These are phyloP conservation scores for Macroventuria anomochaeta DNA, from an alignment of 2,329 filamentous ascomycete genomes.

Conservation along the genomic window DNA sequence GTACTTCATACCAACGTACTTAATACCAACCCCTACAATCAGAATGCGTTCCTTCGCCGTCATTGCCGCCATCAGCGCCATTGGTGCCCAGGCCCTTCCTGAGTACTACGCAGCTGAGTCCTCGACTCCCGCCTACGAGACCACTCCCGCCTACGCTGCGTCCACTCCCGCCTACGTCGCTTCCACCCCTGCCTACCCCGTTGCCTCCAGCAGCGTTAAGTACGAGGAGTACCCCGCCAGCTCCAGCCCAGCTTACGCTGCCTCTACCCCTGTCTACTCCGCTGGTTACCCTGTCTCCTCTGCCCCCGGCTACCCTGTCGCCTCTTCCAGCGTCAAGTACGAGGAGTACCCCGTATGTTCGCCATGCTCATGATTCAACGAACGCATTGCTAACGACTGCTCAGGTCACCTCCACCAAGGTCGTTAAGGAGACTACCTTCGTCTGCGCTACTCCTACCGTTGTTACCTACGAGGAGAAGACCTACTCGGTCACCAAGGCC, in stretches of 20 bases:
- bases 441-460: constrained; percentile 30
- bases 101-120: constrained; percentile 18
- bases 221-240: not conserved
- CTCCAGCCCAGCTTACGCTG: constrained; percentile 1
- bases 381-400: not conserved
- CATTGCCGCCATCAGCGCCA: constrained; percentile 25
- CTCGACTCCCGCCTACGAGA: constrained; percentile 30
- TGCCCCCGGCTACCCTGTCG: constrained; percentile 10
- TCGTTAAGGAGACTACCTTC: constrained; percentile 12
- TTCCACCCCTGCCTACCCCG: not conserved
- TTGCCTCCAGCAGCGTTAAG: not conserved
- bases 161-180: constrained; percentile 6
- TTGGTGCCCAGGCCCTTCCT: constrained; percentile 1
- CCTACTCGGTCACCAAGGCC: constrained; percentile 16
- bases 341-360: constrained; percentile 8
- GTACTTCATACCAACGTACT: constrained; percentile 45
- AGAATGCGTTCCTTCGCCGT: constrained; percentile 50
- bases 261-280: constrained; percentile 5
- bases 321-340: constrained; percentile 12
- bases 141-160: constrained; percentile 23
- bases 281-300: constrained; percentile 19
- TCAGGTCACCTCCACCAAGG: constrained; percentile 16
- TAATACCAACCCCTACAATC: constrained; percentile 45
- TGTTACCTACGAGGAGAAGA: constrained; percentile 27
- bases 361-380: too few relatives aligned